Conservation (phyloP, 192 early-diverging fungal genomes). For the Coemansia sp. region DNA sequence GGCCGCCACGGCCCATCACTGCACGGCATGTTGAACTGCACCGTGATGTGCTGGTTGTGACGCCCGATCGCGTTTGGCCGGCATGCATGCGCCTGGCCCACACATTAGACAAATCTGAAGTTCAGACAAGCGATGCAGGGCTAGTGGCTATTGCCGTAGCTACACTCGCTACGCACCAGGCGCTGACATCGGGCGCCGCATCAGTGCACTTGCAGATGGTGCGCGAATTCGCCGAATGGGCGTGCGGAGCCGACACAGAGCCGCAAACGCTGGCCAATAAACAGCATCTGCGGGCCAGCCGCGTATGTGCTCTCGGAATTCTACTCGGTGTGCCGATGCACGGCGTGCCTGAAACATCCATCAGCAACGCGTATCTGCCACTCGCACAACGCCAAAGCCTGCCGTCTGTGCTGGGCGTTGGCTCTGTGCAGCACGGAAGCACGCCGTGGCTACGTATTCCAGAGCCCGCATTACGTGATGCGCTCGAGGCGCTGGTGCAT, state of each 20-base stretch:
- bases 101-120: conserved; percentile 12
- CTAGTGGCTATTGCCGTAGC: conserved; percentile 21
- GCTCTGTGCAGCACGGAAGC: conserved; percentile 34
- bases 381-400: conserved; percentile 19
- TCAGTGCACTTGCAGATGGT: conserved; percentile 13
- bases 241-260: conserved; percentile 4
- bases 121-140: neutral
- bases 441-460: conserved; percentile 34
- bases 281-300: conserved; percentile 20
- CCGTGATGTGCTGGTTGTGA: conserved; percentile 22
- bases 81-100: conserved; percentile 18
- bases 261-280: conserved; percentile 22
- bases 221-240: conserved; percentile 15
- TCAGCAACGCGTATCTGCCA: conserved; percentile 34
- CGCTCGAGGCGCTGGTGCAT: conserved; percentile 19
- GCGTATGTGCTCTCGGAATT: conserved; percentile 25
- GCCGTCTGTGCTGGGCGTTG: conserved; percentile 27
- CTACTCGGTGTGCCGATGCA: conserved; percentile 42
- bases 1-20: conserved; percentile 35
- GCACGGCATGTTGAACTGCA: conserved; percentile 37
- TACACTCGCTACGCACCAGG: conserved; percentile 26
- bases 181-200: conserved; percentile 26
- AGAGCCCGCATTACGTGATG: conserved; percentile 15
- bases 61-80: conserved; percentile 44
- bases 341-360: conserved; percentile 38